phyloP scores from a whole-genome alignment of 2,329 filamentous ascomycete species.

The Xylaria sp. region DNA sequence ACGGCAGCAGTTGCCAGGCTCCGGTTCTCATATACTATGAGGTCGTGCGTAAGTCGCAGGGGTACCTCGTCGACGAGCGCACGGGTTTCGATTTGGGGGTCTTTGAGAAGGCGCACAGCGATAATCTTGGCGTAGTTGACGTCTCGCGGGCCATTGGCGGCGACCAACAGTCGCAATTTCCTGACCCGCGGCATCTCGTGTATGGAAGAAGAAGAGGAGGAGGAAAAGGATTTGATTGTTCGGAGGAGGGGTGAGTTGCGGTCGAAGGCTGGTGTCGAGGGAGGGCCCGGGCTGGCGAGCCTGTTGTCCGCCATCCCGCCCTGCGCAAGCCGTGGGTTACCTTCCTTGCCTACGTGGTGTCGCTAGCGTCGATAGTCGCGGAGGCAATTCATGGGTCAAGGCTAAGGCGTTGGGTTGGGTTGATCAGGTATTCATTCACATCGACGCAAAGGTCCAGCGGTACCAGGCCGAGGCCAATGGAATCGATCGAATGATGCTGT shows the following conservation, averaged over 20 bases:
- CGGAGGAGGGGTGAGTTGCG: slow-evolving; percentile 27
- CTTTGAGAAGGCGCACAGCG: slow-evolving; percentile 73
- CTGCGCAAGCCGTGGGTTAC: background rate
- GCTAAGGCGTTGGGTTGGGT: slow-evolving; percentile 23
- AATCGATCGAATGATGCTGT: slow-evolving; percentile 12
- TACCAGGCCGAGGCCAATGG: slow-evolving; percentile 24
- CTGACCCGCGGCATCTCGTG: slow-evolving; percentile 53
- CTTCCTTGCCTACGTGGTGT: background rate
- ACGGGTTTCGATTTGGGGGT: slow-evolving; percentile 67
- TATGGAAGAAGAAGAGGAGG: slow-evolving; percentile 48
- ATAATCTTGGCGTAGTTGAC: slow-evolving; percentile 73
- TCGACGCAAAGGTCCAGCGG: background rate
- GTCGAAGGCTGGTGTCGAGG: slow-evolving; percentile 12
- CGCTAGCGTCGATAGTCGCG: background rate
- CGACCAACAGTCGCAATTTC: slow-evolving; percentile 70
- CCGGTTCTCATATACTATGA: slow-evolving; percentile 68
- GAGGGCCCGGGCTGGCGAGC: slow-evolving; percentile 11
- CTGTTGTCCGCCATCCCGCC: slow-evolving; percentile 30
- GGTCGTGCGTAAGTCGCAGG: slow-evolving; percentile 69
- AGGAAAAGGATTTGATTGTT: slow-evolving; percentile 43
- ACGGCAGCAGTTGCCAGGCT: slow-evolving; percentile 51
- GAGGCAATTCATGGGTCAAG: background rate
- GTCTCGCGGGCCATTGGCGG: slow-evolving; percentile 72
- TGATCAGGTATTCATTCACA: slow-evolving; percentile 6
- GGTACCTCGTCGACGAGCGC: slow-evolving; percentile 74